These are phyloP conservation scores for Pichia sp. DNA, from an alignment of 1,139 yeast genomes.

Conservation along the genomic window DNA sequence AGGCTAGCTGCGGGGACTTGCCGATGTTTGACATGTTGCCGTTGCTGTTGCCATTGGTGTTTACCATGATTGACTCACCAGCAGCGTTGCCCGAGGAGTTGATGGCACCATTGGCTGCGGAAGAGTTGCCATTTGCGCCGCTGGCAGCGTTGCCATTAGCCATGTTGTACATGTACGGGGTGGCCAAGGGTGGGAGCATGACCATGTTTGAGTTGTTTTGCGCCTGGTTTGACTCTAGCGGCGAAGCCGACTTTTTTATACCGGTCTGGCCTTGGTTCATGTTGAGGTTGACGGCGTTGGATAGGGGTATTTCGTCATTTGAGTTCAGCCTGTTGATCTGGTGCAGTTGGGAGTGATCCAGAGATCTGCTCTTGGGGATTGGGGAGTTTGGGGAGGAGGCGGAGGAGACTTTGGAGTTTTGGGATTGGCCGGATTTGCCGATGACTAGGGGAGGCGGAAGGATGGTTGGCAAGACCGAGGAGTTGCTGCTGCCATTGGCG, in stretches of 20 bases:
- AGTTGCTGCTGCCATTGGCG: background rate
- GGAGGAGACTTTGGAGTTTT: background rate
- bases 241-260: background rate
- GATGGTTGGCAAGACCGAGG: background rate
- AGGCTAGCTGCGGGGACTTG: background rate
- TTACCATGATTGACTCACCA: background rate
- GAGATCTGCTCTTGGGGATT: background rate
- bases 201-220: background rate
- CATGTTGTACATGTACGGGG: slow-evolving; percentile 5
- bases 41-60: background rate
- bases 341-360: background rate
- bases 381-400: background rate
- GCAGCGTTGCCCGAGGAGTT: background rate
- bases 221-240: background rate
- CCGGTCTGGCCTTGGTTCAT: background rate
- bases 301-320: slow-evolving; percentile 10
- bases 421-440: background rate
- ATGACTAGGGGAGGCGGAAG: slow-evolving; percentile 1
- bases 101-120: background rate
- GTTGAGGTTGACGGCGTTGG: slow-evolving; percentile 14
- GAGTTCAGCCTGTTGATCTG: background rate
- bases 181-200: slow-evolving; percentile 6
- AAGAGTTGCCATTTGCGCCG: background rate
- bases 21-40: background rate
- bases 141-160: too few relatives aligned